Base-by-base conservation (phyloP, 257 asterid species). In the Ophiorrhiza pumila region DNA sequence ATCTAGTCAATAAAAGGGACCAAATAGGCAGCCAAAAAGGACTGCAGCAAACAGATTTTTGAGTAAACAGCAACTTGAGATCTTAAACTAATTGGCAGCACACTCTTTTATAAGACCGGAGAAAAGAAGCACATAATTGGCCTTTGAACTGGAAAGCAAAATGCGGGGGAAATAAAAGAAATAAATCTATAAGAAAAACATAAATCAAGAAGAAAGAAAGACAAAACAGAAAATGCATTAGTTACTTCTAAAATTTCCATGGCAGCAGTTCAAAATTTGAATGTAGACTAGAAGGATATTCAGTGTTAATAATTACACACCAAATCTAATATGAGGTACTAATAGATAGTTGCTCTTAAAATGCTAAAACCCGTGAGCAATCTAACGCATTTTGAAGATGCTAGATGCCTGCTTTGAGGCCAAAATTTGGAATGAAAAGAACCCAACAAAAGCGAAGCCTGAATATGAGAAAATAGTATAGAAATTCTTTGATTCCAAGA, bases 301-400 rank as follows among this genome's bases (percentile, higher is more conserved):
- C 34, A 64, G 17, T n/a, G 17, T 27, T 10, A 12, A 22, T 20
- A 52, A 52, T 3, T 45, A 4, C 29, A 20, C 41, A 35, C 43
- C 31, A 35, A 35, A 6, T 7, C 68, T 37, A 18, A 18, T 37
- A 62, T 62, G 65, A 59, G 65, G 42, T 29, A 31, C 29, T 18
- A n/a, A n/a, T n/a, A n/a, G n/a, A n/a, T n/a, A n/a, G n/a, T n/a
- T n/a, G n/a, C n/a, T n/a, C n/a, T n/a, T n/a, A n/a, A n/a, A 34
- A 68, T 7, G 32, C 37, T 22, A 35, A 52, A 55, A 34, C 29
- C 15, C 65, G n/a, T 52, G 32, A 47, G n/a, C 50, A 65, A 65
- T 65, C 31, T 22, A 53, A 60, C 20, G 65, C 49, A 52, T 42
- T 39, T 74, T 57, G 67, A 37, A 59, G 64, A 41, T 23, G 53